Evolutionary conservation across 2,329 filamentous ascomycete species (phyloP).

Genomic region (Cercospora sp.): DNA sequence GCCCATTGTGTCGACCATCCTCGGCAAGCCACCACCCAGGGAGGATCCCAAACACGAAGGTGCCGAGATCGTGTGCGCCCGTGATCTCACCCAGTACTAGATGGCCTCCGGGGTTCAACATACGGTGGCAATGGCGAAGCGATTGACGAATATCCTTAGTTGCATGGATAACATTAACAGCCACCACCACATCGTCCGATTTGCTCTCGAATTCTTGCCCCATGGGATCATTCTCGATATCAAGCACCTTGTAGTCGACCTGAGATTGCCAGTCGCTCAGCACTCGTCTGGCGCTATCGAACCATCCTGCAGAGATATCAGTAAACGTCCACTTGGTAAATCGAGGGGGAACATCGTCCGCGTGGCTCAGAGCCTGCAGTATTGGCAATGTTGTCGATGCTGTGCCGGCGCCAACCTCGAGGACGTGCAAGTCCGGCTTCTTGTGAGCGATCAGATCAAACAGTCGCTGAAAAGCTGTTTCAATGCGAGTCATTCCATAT

Average conservation of each 20-base stretch:
- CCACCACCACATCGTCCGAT: conserved; percentile 35
- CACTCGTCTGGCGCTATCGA: conserved; percentile 38
- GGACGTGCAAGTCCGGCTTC: conserved; percentile 34
- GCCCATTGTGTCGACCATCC: not conserved
- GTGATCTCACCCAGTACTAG: conserved; percentile 22
- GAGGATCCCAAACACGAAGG: not conserved
- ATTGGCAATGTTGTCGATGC: conserved; percentile 44
- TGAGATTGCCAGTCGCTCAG: conserved; percentile 32
- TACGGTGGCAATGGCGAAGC: conserved; percentile 22
- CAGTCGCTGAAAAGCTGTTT: not conserved
- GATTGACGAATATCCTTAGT: conserved; percentile 21
- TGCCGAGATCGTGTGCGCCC: not conserved
- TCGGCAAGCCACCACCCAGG: conserved; percentile 13
- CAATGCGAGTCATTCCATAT: too few relatives aligned
- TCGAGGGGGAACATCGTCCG: not conserved
- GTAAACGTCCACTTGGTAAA: conserved; percentile 49
- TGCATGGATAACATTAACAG: conserved; percentile 29
- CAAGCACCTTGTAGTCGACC: conserved; percentile 20
- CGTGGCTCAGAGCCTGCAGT: conserved; percentile 33
- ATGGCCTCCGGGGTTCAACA: conserved; percentile 30
- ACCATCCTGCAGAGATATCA: conserved; percentile 46
- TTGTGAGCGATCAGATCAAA: not conserved
- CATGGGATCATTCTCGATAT: conserved; percentile 36
- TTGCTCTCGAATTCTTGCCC: conserved; percentile 39
- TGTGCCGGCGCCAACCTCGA: conserved; percentile 50